These are phyloP conservation scores for Lepraria neglecta DNA, from an alignment of 495 filamentous ascomycete species.

Conservation along the genomic window DNA sequence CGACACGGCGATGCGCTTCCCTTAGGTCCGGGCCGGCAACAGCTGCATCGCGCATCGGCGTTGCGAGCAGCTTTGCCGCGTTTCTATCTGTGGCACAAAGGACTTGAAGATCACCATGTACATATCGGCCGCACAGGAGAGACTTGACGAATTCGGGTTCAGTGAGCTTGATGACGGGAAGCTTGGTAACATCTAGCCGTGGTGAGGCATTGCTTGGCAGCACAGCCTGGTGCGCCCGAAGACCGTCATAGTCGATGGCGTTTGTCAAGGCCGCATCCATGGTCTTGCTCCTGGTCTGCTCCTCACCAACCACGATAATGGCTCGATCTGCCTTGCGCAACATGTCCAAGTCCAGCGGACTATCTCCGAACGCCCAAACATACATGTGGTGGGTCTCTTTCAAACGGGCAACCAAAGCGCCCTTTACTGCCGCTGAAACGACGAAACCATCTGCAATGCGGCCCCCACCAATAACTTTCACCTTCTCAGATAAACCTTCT, in stretches of 20 bases:
- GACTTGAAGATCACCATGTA: slow-evolving; percentile 28
- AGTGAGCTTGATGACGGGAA: slow-evolving; percentile 42
- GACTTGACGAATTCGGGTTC: slow-evolving; percentile 35
- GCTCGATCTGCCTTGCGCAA: slow-evolving; percentile 48
- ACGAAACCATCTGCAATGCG: slow-evolving; percentile 46
- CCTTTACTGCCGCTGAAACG: slow-evolving; percentile 50
- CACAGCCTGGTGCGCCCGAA: slow-evolving; percentile 45
- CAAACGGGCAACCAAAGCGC: slow-evolving; percentile 41
- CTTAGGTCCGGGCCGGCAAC: slow-evolving; percentile 43
- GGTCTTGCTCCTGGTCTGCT: slow-evolving; percentile 44
- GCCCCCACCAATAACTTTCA: slow-evolving; percentile 53
- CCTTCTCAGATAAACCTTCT: slow-evolving; percentile 39
- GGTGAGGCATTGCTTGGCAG: slow-evolving; percentile 38
- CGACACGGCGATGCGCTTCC: slow-evolving; percentile 46
- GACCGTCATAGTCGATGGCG: slow-evolving; percentile 39
- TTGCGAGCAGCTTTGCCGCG: slow-evolving; percentile 51
- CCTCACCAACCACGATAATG: slow-evolving; percentile 52
- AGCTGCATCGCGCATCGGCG: slow-evolving; percentile 48
- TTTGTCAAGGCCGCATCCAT: slow-evolving; percentile 48
- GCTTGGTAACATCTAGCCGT: slow-evolving; percentile 41
- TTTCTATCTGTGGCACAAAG: slow-evolving; percentile 41
- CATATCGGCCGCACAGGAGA: slow-evolving; percentile 29
- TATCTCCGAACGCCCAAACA: slow-evolving; percentile 60
- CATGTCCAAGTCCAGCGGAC: slow-evolving; percentile 56
- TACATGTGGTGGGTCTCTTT: slow-evolving; percentile 32